A percentile compares a stretch with the other conserved stretches of the same genome.
Conservation (phyloP, 1,284 basidiomycete species). For the Porodaedalea pini region DNA sequence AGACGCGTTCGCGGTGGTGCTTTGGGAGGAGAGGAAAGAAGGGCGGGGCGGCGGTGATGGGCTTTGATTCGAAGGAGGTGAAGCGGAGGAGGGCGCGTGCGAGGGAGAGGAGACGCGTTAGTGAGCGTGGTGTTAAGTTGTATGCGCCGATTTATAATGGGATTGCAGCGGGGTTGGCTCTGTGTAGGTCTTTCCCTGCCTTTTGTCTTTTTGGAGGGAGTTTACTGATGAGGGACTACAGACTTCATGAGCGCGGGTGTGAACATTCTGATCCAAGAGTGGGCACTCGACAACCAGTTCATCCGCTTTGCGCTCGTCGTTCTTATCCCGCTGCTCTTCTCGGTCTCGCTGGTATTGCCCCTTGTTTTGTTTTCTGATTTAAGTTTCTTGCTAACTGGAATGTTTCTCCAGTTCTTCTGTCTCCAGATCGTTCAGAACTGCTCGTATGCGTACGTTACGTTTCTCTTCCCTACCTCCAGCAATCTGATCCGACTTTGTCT, state of each 20-base stretch:
- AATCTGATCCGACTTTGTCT: no score
- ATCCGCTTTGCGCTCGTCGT: slow-evolving; percentile 61
- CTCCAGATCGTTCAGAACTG: slow-evolving; percentile 59
- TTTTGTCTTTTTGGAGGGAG: slow-evolving; percentile 14
- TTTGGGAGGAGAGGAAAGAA: background rate
- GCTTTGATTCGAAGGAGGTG: slow-evolving; percentile 2
- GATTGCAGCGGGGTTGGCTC: slow-evolving; percentile 59
- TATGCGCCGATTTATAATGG: slow-evolving; percentile 79
- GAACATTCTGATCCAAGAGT: slow-evolving; percentile 58
- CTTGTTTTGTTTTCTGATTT: background rate
- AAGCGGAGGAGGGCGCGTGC: slow-evolving; percentile 4
- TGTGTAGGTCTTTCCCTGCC: slow-evolving; percentile 57
- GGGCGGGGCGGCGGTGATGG: background rate
- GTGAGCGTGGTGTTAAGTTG: slow-evolving; percentile 35
- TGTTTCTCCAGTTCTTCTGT: slow-evolving; percentile 47
- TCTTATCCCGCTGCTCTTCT: slow-evolving; percentile 68
- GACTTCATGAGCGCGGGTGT: slow-evolving; percentile 56
- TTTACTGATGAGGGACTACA: background rate
- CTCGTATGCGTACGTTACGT: slow-evolving; percentile 45
- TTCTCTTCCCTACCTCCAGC: slow-evolving; percentile 4
- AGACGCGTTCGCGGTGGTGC: slow-evolving; percentile 2
- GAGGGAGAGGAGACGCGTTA: slow-evolving; percentile 5
- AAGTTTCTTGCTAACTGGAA: background rate
- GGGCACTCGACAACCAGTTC: slow-evolving; percentile 60
- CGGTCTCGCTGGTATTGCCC: slow-evolving; percentile 54